Evolutionary conservation across 306 rosid genomes (phyloP), one percentile per base, ranked within the genome.

Genomic region (Pyrus bretschneideri): DNA sequence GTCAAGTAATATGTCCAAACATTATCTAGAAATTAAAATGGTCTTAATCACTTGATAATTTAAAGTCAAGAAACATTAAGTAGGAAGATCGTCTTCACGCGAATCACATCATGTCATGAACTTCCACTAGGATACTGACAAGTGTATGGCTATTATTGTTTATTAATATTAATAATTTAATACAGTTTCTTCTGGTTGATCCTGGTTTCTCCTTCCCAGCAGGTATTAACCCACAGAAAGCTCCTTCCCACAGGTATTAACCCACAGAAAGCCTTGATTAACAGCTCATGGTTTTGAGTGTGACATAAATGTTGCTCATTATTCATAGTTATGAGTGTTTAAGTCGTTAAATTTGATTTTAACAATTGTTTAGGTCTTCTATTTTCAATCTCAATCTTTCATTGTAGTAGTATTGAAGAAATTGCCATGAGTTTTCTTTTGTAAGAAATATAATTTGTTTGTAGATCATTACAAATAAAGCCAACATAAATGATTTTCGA

Each of bases 81-180:
- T 38, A 17, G 11, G 59, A 3, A 40, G 10, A 40, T 25, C 45
- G 21, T 59, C 77, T 59, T 61, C 69, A 44, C 33, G 46, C 27
- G 77, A 44, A 42, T 61, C 77, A 73, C 77, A 73, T 61, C 21
- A 33, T 57, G n/a, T 52, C 30, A 17, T 22, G 27, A 73, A 25
- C 59, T 19, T 74, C 44, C 69, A 61, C 29, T 23, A 21, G 27
- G 1, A 1, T 38, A 72, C 40, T 61, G 69, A 73, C 77, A 3
- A 40, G 31, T 42, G 69, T 73, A 73, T 57, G 57, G 29, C 35
- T 29, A 12, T 22, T 15, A 18, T 58, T 49, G 9, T 73, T 31
- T 25, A 13, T 1, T 27, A 29, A 17, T 7, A 40, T n/a, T 2
- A 19, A 35, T 6, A 35, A 35, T 35, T 35, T 35, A 35, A 27